phyloP scores from a whole-genome alignment of 345 rosid species.

The Geranium brycei region DNA sequence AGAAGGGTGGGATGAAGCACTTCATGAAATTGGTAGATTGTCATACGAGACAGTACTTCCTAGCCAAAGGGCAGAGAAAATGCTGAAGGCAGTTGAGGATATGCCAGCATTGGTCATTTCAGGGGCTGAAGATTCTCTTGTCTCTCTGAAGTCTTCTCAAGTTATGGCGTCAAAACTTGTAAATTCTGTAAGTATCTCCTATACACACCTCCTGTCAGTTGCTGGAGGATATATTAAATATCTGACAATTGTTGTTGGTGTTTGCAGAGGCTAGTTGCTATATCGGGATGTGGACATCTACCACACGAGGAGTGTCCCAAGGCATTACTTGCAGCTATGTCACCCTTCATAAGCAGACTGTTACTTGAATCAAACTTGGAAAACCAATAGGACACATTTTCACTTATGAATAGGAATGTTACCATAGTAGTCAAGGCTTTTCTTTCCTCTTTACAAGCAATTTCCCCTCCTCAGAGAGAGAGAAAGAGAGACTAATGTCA shows the following conservation, averaged over 20 bases:
- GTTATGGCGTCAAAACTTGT: constrained; percentile 72
- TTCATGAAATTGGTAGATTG: constrained; percentile 80
- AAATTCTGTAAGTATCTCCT: constrained; percentile 67
- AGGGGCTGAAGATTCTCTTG: constrained; percentile 81
- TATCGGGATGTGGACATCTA: constrained; percentile 94
- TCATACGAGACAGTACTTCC: constrained; percentile 70
- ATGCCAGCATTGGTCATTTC: constrained; percentile 67
- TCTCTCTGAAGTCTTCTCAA: constrained; percentile 71
- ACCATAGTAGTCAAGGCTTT: constrained; percentile 11
- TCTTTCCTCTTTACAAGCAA: no score
- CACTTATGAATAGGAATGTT: constrained; percentile 18
- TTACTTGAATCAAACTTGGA: constrained; percentile 35
- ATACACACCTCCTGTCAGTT: no score
- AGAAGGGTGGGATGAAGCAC: constrained; percentile 97
- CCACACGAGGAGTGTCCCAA: constrained; percentile 97
- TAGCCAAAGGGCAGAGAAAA: constrained; percentile 35
- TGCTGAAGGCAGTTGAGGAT: constrained; percentile 57
- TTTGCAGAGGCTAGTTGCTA: constrained; percentile 83
- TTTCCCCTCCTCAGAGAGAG: constrained; percentile 1
- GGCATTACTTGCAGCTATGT: constrained; percentile 73
- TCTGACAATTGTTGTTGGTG: neutral
- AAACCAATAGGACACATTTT: constrained; percentile 28
- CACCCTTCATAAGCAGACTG: constrained; percentile 69
- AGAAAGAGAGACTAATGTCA: constrained; percentile 10
- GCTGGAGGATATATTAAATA: no score